Evolutionary conservation across 441 rosid genomes (phyloP).

Genomic region (Gossypium schwendimanii): DNA sequence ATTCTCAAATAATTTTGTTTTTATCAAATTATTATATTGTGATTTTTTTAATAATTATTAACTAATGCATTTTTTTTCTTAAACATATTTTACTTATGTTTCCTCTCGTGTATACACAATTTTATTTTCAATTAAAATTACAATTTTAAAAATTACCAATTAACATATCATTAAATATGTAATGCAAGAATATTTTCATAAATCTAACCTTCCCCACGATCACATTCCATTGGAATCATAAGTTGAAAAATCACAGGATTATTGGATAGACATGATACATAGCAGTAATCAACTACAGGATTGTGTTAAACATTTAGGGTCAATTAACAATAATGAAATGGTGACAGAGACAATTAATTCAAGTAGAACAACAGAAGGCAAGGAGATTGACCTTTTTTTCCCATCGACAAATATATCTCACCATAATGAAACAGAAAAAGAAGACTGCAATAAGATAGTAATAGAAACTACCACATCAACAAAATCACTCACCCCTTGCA

Average conservation of each 20-base stretch:
- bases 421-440: not conserved
- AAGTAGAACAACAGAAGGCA: not conserved
- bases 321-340: not conserved
- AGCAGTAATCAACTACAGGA: not conserved
- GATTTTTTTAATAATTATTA: no score
- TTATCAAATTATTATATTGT: no score
- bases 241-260: not conserved
- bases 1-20: no score
- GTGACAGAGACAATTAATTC: not conserved
- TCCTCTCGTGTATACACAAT: no score
- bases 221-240: no score
- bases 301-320: not conserved
- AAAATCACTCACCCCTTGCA: conserved; percentile 70
- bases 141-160: no score
- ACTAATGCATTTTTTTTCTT: no score
- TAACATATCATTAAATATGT: no score
- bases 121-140: no score
- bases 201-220: no score
- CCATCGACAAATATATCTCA: not conserved
- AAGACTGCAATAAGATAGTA: not conserved
- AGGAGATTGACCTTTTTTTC: not conserved
- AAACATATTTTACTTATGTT: no score
- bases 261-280: not conserved
- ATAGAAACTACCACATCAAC: not conserved
- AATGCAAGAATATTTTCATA: no score